Evolutionary conservation across 805 yeast genomes (phyloP).

Genomic region (Suhomyces kilbournensis): DNA sequence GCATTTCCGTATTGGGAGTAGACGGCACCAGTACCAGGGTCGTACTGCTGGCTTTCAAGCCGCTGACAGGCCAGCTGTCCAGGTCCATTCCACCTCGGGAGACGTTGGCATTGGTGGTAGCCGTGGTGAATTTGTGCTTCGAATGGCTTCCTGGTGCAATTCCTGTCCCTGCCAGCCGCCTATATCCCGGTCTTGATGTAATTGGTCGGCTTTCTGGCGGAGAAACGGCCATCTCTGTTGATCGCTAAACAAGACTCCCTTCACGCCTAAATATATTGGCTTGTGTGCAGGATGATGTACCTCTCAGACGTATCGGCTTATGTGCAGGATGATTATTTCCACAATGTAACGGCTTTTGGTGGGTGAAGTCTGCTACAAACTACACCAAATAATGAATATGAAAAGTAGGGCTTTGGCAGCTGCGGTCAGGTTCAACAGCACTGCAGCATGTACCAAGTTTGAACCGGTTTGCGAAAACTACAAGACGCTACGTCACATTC

Average conservation of each 20-base stretch:
- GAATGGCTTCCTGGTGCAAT: not conserved
- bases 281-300: not conserved
- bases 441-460: constrained; percentile 19
- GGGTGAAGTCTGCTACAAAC: not conserved
- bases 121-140: constrained; percentile 4
- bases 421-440: not conserved
- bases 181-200: not conserved
- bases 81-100: not conserved
- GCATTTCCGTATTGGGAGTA: not conserved
- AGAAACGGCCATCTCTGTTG: not conserved
- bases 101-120: constrained; percentile 3
- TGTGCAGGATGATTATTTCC: not conserved
- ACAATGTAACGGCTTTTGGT: not conserved
- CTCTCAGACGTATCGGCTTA: not conserved
- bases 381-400: no score
- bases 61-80: not conserved
- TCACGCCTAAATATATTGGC: not conserved
- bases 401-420: not conserved
- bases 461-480: constrained; percentile 31
- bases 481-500: constrained; percentile 38
- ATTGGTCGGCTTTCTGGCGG: not conserved
- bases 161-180: not conserved
- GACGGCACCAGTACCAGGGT: not conserved
- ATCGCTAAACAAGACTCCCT: not conserved
- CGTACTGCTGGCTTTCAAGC: not conserved